Percentiles rank a stretch among this genome's conserved stretches.
Evolutionary conservation across 129 eudicot genomes (phyloP).

Genomic region (Flaveria trinervia): DNA sequence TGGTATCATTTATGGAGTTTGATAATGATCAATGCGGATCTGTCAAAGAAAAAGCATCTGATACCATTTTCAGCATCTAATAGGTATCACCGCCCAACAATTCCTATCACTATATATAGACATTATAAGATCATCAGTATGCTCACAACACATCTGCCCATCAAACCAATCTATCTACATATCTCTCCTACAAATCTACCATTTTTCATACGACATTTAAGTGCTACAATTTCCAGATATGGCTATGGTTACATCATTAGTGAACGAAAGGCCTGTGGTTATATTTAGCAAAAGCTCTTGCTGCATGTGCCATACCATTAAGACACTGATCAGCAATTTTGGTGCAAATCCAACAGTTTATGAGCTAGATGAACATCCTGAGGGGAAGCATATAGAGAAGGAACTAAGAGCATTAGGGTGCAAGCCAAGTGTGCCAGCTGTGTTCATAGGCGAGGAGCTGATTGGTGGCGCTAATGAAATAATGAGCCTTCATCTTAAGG

Average conservation of each 20-base stretch:
- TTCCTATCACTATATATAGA: slow-evolving; percentile 38
- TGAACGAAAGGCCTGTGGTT: slow-evolving; percentile 52
- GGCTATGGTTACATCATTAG: slow-evolving; percentile 41
- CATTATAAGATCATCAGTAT: slow-evolving; percentile 15
- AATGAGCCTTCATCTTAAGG: slow-evolving; percentile 65
- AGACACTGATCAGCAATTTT: slow-evolving; percentile 57
- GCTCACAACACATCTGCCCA: slow-evolving; percentile 24
- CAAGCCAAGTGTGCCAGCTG: slow-evolving; percentile 63
- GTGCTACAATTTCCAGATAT: background rate
- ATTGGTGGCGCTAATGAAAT: slow-evolving; percentile 73
- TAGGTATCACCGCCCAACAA: slow-evolving; percentile 16
- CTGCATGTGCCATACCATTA: slow-evolving; percentile 55
- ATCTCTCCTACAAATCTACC: slow-evolving; percentile 5
- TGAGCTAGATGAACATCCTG: slow-evolving; percentile 59
- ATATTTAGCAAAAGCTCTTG: slow-evolving; percentile 65
- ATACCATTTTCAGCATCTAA: slow-evolving; percentile 31
- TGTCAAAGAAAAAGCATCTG: slow-evolving; percentile 28
- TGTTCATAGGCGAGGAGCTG: slow-evolving; percentile 54
- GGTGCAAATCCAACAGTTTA: slow-evolving; percentile 59
- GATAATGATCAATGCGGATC: slow-evolving; percentile 3
- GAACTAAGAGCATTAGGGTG: slow-evolving; percentile 45
- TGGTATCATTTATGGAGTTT: slow-evolving; percentile 24
- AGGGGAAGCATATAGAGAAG: slow-evolving; percentile 50
- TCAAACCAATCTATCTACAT: background rate
- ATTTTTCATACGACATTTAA: background rate